Conservation (phyloP, 2,329 filamentous ascomycete genomes). For the Hypomyces rosellus region DNA sequence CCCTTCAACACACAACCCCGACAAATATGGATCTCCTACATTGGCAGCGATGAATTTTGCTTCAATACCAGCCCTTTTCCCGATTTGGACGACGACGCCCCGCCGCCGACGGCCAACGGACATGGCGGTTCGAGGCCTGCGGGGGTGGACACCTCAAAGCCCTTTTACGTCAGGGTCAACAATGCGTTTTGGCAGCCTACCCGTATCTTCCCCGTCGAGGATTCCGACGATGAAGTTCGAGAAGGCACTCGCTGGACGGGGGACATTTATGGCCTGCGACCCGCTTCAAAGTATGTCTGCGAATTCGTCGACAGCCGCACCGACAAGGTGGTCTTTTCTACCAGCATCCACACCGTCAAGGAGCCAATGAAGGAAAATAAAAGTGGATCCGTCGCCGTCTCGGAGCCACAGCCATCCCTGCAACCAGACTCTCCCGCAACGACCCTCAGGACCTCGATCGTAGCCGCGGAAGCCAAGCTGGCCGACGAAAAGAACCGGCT, state of each 20-base stretch:
- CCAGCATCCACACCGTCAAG: conserved; percentile 61
- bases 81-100: conserved; percentile 32
- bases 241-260: conserved; percentile 59
- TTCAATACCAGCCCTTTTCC: conserved; percentile 66
- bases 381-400: conserved; percentile 20
- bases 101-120: conserved; percentile 19
- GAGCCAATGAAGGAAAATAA: conserved; percentile 33
- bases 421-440: conserved; percentile 71
- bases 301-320: conserved; percentile 68
- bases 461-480: conserved; percentile 63
- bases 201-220: conserved; percentile 52
- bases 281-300: conserved; percentile 69
- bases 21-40: conserved; percentile 75
- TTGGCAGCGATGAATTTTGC: conserved; percentile 70
- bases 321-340: conserved; percentile 61
- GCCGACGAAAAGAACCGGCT: conserved; percentile 62
- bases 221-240: conserved; percentile 26
- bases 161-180: conserved; percentile 74
- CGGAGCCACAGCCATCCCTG: conserved; percentile 51
- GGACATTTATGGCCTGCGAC: conserved; percentile 62
- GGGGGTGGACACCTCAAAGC: conserved; percentile 62
- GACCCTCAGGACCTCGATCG: conserved; percentile 70
- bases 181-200: conserved; percentile 75
- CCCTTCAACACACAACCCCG: conserved; percentile 64
- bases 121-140: conserved; percentile 30